These are phyloP conservation scores for Myxozyma neotropica DNA, from an alignment of 805 yeast species.

Conservation along the genomic window DNA sequence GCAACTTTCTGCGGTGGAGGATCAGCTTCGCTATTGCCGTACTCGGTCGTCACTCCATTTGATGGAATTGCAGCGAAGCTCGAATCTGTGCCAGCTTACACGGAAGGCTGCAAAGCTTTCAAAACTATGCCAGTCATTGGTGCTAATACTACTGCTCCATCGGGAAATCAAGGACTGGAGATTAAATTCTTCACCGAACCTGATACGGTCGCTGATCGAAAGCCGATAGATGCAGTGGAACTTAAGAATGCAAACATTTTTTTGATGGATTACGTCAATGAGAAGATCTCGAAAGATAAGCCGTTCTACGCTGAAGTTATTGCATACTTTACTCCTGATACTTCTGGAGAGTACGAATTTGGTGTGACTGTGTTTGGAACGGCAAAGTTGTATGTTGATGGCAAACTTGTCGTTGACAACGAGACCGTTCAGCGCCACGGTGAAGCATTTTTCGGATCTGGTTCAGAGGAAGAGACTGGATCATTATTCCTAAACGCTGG, in stretches of 20 bases:
- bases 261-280: constrained; percentile 18
- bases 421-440: constrained; percentile 56
- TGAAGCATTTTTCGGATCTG: constrained; percentile 55
- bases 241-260: constrained; percentile 6
- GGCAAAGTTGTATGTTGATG: constrained; percentile 58
- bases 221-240: constrained; percentile 4
- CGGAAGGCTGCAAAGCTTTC: constrained; percentile 17
- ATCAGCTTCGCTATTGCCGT: constrained; percentile 23
- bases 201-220: constrained; percentile 4
- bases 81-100: background rate
- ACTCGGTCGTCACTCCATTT: constrained; percentile 25
- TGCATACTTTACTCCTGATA: constrained; percentile 52
- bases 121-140: constrained; percentile 15
- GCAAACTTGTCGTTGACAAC: constrained; percentile 57
- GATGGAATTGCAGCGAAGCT: constrained; percentile 22
- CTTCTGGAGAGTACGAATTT: constrained; percentile 53
- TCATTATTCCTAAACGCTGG: constrained; percentile 49
- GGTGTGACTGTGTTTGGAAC: constrained; percentile 59
- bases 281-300: background rate
- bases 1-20: constrained; percentile 31
- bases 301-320: constrained; percentile 50
- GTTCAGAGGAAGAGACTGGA: constrained; percentile 55
- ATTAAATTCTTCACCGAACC: background rate
- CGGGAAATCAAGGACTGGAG: constrained; percentile 14
- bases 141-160: background rate